Evolutionary conservation across 371 early-diverging fungal genomes (phyloP).

Genomic region (Mortierella sp.): DNA sequence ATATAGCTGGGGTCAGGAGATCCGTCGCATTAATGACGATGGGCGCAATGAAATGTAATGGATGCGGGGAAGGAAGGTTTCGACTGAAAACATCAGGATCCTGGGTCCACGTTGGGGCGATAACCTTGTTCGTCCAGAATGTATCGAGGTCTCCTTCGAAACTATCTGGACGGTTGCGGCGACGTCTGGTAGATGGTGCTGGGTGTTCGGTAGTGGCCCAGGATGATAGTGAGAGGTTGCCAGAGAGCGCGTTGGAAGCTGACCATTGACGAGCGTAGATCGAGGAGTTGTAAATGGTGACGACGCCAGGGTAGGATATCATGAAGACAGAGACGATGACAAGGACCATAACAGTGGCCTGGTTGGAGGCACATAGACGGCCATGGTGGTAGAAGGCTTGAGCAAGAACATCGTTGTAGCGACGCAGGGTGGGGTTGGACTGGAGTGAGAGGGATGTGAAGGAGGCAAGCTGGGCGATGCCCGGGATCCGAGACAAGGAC

Average conservation of each 20-base stretch:
- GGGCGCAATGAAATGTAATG: conserved; percentile 38
- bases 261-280: conserved; percentile 31
- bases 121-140: conserved; percentile 28
- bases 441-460: conserved; percentile 34
- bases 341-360: conserved; percentile 59
- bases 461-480: conserved; percentile 28
- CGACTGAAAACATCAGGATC: conserved; percentile 29
- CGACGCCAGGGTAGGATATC: conserved; percentile 64
- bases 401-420: conserved; percentile 42
- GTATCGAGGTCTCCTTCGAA: conserved; percentile 52
- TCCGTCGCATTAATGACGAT: conserved; percentile 44
- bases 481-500: conserved; percentile 47
- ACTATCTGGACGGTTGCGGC: conserved; percentile 22
- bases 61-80: conserved; percentile 20
- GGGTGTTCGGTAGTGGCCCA: conserved; percentile 25
- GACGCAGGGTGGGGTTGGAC: conserved; percentile 37
- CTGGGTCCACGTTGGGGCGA: conserved; percentile 45
- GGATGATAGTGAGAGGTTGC: conserved; percentile 29
- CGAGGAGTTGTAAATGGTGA: conserved; percentile 45
- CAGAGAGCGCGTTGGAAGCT: conserved; percentile 53
- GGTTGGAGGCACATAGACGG: conserved; percentile 65
- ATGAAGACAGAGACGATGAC: conserved; percentile 61
- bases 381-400: conserved; percentile 73
- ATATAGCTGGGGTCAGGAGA: conserved; percentile 4
- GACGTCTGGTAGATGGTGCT: conserved; percentile 38